Conservation (phyloP, 345 rosid species). For the Eucalyptus shirleyi region DNA sequence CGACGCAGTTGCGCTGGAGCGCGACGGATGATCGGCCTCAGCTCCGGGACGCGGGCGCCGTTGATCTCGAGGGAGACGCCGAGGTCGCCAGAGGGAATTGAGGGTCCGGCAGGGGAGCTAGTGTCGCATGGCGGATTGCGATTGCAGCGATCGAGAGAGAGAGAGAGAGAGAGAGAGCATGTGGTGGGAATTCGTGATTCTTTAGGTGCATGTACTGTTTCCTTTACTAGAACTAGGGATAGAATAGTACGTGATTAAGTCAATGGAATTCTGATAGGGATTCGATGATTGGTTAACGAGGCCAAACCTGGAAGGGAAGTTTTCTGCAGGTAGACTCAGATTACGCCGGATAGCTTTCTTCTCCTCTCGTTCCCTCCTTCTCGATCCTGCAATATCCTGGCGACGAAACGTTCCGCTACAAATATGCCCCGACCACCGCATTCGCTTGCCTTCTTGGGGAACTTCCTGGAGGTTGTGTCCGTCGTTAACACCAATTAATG, state of each 20-base stretch:
- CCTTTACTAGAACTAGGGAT: neutral
- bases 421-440: neutral
- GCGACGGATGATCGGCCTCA: slow-evolving; percentile 34
- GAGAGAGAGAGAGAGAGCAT: neutral
- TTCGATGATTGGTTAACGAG: too few species aligned
- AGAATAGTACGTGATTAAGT: neutral
- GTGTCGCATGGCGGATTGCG: neutral
- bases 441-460: neutral
- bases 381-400: too few species aligned
- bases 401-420: too few species aligned
- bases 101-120: neutral
- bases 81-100: slow-evolving; percentile 7
- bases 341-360: too few species aligned
- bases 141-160: neutral
- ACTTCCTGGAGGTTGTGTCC: neutral
- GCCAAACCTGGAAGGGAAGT: neutral
- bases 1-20: slow-evolving; percentile 65
- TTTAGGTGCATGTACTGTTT: neutral
- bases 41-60: slow-evolving; percentile 48
- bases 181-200: too few species aligned
- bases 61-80: slow-evolving; percentile 78
- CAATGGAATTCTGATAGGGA: neutral
- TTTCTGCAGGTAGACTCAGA: too few species aligned
- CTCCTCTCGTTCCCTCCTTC: too few species aligned
- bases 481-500: neutral